Conservation (phyloP, 495 filamentous ascomycete species). For the Neurospora tetrasperma region DNA sequence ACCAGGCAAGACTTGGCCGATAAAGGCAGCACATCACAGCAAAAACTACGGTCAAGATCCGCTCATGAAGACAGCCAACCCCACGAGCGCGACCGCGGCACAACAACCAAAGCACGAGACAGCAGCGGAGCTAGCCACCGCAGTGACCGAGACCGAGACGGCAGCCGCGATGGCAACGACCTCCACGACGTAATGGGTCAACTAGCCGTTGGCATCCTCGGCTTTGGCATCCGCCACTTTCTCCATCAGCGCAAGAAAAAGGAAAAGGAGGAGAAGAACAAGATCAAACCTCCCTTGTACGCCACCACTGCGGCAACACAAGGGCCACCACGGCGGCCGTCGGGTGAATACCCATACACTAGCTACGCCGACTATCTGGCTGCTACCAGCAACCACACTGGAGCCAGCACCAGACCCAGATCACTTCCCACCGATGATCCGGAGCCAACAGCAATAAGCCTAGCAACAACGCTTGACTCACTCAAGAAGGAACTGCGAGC, state of each 20-base stretch:
- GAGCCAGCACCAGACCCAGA: not conserved
- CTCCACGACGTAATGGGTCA: slow-evolving; percentile 18
- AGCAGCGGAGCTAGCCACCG: slow-evolving; percentile 1
- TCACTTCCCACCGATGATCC: not conserved
- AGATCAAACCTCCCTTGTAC: not conserved
- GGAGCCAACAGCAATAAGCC: not conserved
- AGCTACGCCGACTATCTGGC: not conserved
- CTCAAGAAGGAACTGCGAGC: slow-evolving; percentile 14
- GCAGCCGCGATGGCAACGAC: slow-evolving; percentile 8
- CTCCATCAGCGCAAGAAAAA: slow-evolving; percentile 8
- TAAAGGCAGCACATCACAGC: not conserved
- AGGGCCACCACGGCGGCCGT: not conserved
- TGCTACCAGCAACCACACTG: not conserved
- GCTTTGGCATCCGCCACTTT: slow-evolving; percentile 15
- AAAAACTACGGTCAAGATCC: not conserved
- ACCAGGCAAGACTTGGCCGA: slow-evolving; percentile 1
- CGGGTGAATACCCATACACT: not conserved
- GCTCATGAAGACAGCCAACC: not conserved
- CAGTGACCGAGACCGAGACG: not conserved
- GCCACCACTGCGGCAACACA: not conserved
- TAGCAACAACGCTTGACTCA: slow-evolving; percentile 14
- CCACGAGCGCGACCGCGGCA: not conserved
- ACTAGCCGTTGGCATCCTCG: slow-evolving; percentile 16
- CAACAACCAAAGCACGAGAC: not conserved
- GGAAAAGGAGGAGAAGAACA: not conserved